These are phyloP conservation scores for Macrocybe sp. DNA, from an alignment of 1,284 basidiomycete genomes.

Conservation along the genomic window DNA sequence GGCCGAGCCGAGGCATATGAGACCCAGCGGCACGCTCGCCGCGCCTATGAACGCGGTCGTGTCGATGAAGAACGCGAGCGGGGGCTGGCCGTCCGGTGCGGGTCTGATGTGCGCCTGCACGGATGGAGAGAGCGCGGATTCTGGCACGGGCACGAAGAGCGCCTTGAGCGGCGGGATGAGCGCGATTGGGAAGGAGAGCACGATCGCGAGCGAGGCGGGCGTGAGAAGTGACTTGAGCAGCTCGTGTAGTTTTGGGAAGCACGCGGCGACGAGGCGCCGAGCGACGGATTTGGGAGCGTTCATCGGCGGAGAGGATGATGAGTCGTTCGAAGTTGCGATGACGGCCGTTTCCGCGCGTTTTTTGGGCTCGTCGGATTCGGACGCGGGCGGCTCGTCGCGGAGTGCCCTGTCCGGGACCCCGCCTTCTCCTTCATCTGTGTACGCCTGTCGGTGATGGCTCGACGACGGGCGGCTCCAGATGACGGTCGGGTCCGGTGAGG, in stretches of 20 bases:
- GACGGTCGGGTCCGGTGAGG: conserved; percentile 10
- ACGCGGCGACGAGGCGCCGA: not conserved
- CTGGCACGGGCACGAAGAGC: conserved; percentile 50
- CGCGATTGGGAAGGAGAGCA: conserved; percentile 63
- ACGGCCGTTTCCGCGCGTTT: not conserved
- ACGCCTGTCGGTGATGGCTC: no score
- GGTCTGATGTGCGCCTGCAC: conserved; percentile 38
- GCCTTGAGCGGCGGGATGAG: conserved; percentile 67
- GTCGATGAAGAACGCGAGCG: conserved; percentile 63
- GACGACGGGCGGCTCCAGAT: not conserved
- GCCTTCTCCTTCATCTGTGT: no score
- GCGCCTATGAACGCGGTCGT: conserved; percentile 66
- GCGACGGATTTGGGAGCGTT: not conserved
- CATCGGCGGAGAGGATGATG: not conserved
- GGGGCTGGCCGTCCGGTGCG: conserved; percentile 74
- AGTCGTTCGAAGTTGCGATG: not conserved
- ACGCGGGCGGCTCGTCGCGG: no score
- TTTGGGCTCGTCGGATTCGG: not conserved
- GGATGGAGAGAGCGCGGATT: conserved; percentile 21
- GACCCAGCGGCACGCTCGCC: conserved; percentile 67
- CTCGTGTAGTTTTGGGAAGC: not conserved
- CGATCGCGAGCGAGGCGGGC: conserved; percentile 59
- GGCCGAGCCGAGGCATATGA: conserved; percentile 72
- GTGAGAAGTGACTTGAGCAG: conserved; percentile 41
- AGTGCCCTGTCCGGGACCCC: no score